Base-by-base conservation (phyloP, 345 rosid genomes). In the Salix arbutifolia region DNA sequence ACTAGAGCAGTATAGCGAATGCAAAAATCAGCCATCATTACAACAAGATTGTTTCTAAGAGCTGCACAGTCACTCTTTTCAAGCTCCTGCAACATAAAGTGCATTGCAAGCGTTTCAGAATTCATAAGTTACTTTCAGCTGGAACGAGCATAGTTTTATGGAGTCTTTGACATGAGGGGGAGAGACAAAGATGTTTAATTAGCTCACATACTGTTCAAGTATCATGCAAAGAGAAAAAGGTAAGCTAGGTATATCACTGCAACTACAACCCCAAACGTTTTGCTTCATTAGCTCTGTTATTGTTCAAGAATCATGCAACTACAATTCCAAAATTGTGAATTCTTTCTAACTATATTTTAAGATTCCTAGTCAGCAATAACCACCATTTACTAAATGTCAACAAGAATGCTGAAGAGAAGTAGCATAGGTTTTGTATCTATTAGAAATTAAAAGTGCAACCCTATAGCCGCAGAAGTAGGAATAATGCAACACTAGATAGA, bases 41-140 rank as follows among this genome's bases (percentile, higher is more conserved):
- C 96, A 3, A 95, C 89, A 76, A 95, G 93, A 85, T 95, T 95
- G 83, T 95, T 95, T 82, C 94, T 92, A 76, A 95, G 90, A 61
- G 96, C 86, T 50, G 97, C 94, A 82, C 80, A 89, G 68, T 95
- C 96, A 84, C 98, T 93, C 84, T 82, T 91, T 74, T 93, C 98
- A 84, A 93, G 97, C 83, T 93, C 99, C 99, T 93, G 86, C 80
- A 79, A 68, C 44, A 74, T 65, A 28, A 86, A 61, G 28, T 60
- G 23, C 65, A 60, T 19, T 0, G 65, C 65, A 60, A 60, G 5
- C 28, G 23, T 25, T 19, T 60, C 23, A 60, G 1, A 37, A 76
- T 67, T 75, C 28, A 53, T 38, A n/a, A n/a, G 14, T 8, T 60
- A 60, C 28, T 60, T 62, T 62, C 50, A 62, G 76, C 19, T 8